Conservation (phyloP, 768 basidiomycete species). For the Phylloporus arenicola region DNA sequence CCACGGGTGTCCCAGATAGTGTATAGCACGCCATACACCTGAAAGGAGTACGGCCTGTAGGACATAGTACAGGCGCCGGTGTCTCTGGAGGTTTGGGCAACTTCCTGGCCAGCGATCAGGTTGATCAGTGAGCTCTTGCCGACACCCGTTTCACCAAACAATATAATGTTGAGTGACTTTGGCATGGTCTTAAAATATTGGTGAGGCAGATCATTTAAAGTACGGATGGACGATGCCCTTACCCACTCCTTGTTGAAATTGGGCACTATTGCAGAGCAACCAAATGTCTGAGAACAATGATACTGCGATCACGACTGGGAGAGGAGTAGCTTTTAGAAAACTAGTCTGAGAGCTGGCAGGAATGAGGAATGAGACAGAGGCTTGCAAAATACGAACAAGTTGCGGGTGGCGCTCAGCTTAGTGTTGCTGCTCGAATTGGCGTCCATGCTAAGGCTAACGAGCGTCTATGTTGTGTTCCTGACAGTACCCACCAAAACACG, state of each 20-base stretch:
- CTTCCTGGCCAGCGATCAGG: conserved; percentile 8
- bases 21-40: neutral
- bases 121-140: conserved; percentile 24
- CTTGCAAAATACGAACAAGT: too few relatives aligned
- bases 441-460: too few relatives aligned
- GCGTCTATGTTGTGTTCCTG: too few relatives aligned
- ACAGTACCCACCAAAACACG: too few relatives aligned
- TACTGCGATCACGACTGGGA: too few relatives aligned
- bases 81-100: neutral
- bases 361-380: too few relatives aligned
- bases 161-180: conserved; percentile 2
- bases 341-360: too few relatives aligned
- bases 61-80: neutral
- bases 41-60: neutral
- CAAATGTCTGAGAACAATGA: too few relatives aligned
- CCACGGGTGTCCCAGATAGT: conserved; percentile 5
- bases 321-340: too few relatives aligned
- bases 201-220: neutral
- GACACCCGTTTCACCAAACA: conserved; percentile 20
- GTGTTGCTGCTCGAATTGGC: too few relatives aligned
- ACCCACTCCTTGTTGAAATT: neutral
- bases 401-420: too few relatives aligned
- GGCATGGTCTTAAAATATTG: neutral
- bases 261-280: too few relatives aligned
- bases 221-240: neutral